Evolutionary conservation across 805 yeast species (phyloP), one percentile per base, ranked within the genome.

Genomic region (Pichia ethanolica): DNA sequence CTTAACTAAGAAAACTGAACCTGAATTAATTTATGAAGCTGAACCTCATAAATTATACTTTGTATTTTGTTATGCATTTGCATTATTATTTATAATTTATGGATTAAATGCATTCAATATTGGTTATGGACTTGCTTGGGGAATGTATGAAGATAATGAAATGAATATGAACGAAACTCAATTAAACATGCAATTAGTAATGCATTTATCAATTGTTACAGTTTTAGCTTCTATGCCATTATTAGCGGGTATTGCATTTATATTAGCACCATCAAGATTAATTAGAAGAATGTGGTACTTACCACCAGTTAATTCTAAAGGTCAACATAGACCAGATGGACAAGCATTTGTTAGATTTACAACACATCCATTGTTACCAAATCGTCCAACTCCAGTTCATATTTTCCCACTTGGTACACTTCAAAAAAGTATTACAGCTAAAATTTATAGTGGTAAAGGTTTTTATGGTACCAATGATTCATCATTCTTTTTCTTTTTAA

Each of bases 391-490:
- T 0, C 91, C 95, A 0, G 82, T 85, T 10, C 74, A 76, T 52
- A 81, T 87, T 0, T 68, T 86, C 34, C 89, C 91, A 3, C 60
- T 88, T 44, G 70, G 70, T 36, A 66, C 73, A 44, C 54, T 88
- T 46, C 66, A 67, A 34, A 73, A 89, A 51, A 79, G 81, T 45
- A 76, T 75, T 50, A 74, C 77, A 51, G 73, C 88, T 8, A 80
- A 85, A 55, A 80, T 87, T 5, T 88, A 89, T 81, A 85, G 95
- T 0, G 90, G 89, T n/a, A 81, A 82, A 53, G 96, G 96, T 1
- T 83, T 85, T 59, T 88, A 88, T 61, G 95, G 95, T 0, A 86
- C 95, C 1, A 75, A 86, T 28, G 89, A 86, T 64, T 77, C 81
- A 43, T 75, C 86, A 46, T 87, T 87, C 64, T 82, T 84, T 72